A percentile compares a stretch with the other conserved stretches of the same genome.
Conservation (phyloP, 2,329 filamentous ascomycete species). For the Talaromyces rugulosus region DNA sequence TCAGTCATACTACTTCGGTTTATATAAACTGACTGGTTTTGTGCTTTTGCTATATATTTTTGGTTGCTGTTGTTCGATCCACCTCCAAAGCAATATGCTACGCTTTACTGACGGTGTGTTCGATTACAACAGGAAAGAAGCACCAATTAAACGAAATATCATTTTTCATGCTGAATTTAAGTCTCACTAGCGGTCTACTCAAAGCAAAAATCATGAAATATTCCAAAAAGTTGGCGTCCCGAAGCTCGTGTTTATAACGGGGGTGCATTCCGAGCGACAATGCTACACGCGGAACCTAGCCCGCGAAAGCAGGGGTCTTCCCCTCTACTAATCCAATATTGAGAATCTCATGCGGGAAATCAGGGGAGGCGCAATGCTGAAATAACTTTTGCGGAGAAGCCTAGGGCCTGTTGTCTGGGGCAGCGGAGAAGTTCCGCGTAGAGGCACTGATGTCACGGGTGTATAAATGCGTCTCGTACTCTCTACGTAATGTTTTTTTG, state of each 20-base stretch:
- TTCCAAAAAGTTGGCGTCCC: background rate
- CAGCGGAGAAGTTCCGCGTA: background rate
- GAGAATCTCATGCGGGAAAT: background rate
- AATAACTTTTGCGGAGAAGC: background rate
- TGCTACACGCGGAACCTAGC: background rate
- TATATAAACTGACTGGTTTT: background rate
- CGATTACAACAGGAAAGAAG: background rate
- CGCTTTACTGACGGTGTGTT: too few relatives aligned
- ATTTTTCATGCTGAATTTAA: background rate
- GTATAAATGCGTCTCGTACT: background rate
- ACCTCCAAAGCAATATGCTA: background rate
- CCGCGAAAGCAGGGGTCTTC: background rate
- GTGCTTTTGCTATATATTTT: too few relatives aligned
- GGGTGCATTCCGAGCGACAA: background rate
- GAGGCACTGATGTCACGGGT: background rate
- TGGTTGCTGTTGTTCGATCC: background rate
- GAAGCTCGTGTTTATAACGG: background rate
- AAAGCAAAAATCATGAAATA: conserved; percentile 1
- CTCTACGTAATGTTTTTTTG: background rate
- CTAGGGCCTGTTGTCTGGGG: background rate
- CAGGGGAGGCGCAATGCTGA: background rate
- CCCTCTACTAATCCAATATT: background rate
- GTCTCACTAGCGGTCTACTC: conserved; percentile 1
- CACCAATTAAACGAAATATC: background rate
- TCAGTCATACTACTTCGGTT: background rate